phyloP scores from a whole-genome alignment of 2,329 filamentous ascomycete species.

The Tolypocladium amazonense region DNA sequence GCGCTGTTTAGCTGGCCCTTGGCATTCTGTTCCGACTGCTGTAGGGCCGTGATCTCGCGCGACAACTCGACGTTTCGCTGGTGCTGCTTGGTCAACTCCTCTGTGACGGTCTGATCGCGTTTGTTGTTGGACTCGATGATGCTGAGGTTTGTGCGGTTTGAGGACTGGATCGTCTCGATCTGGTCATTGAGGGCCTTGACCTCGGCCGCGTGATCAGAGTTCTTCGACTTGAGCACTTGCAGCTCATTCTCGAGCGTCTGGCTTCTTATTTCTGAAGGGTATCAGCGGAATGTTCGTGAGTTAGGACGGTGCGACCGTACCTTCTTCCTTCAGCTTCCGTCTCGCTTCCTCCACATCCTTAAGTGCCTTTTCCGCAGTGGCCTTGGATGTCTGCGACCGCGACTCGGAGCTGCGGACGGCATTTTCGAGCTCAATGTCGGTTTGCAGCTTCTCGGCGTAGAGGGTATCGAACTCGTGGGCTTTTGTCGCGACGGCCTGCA shows the following conservation, averaged over 20 bases:
- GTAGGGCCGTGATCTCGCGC: conserved; percentile 69
- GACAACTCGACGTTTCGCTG: conserved; percentile 76
- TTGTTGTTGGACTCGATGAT: conserved; percentile 84
- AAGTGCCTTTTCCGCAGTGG: conserved; percentile 69
- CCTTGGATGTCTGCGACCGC: conserved; percentile 71
- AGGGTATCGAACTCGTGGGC: conserved; percentile 74
- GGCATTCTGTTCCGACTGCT: conserved; percentile 74
- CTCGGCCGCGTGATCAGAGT: conserved; percentile 63
- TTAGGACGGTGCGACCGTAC: conserved; percentile 33
- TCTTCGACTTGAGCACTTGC: conserved; percentile 64
- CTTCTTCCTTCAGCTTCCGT: conserved; percentile 71
- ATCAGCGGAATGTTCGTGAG: not conserved
- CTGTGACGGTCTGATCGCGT: conserved; percentile 74
- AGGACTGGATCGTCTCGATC: conserved; percentile 77
- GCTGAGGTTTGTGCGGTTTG: conserved; percentile 81
- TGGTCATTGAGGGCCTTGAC: conserved; percentile 69
- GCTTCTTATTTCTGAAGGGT: conserved; percentile 56
- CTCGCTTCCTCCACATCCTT: conserved; percentile 76
- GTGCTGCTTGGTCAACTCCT: conserved; percentile 81
- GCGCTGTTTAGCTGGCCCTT: conserved; percentile 70
- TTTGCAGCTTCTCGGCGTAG: conserved; percentile 76
- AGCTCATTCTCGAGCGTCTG: conserved; percentile 74
- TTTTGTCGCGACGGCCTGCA: conserved; percentile 66
- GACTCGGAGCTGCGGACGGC: conserved; percentile 74
- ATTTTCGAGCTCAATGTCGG: conserved; percentile 90